Percentiles rank a stretch among this genome's conserved stretches.
Evolutionary conservation across 169 alveolate genomes (phyloP).

Genomic region (Hepatocystis sp.): DNA sequence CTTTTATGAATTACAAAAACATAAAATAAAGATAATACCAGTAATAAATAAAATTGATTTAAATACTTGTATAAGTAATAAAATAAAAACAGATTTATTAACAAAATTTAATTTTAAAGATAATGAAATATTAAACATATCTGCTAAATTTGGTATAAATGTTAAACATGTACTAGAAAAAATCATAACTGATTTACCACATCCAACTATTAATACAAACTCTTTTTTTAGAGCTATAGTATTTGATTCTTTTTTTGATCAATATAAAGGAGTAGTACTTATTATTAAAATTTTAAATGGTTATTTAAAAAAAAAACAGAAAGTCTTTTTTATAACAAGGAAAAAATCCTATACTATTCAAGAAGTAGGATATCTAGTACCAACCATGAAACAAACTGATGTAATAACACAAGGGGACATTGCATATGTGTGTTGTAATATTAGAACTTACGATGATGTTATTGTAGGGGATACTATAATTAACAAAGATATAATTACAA

Average conservation of each 20-base stretch:
- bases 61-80: conserved; percentile 79
- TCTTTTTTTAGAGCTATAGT: conserved; percentile 90
- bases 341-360: conserved; percentile 73
- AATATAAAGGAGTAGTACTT: conserved; percentile 93
- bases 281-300: conserved; percentile 87
- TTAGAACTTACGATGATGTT: conserved; percentile 56
- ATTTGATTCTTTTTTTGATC: conserved; percentile 93
- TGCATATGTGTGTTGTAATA: conserved; percentile 54
- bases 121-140: conserved; percentile 88
- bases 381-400: conserved; percentile 78
- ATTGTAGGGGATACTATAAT: conserved; percentile 31
- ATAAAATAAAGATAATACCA: conserved; percentile 92
- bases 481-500: conserved; percentile 12
- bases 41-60: conserved; percentile 95
- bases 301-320: conserved; percentile 76
- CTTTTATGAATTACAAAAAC: too few relatives aligned
- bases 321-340: conserved; percentile 78
- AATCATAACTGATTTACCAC: conserved; percentile 87
- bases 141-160: conserved; percentile 93
- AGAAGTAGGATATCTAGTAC: conserved; percentile 84
- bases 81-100: conserved; percentile 77
- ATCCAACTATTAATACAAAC: conserved; percentile 86
- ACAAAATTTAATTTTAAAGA: conserved; percentile 79
- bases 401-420: conserved; percentile 73
- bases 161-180: conserved; percentile 86